Evolutionary conservation across 139 green algal species (phyloP), one percentile per base, ranked within the genome.

Genomic region (Closterium sp.): DNA sequence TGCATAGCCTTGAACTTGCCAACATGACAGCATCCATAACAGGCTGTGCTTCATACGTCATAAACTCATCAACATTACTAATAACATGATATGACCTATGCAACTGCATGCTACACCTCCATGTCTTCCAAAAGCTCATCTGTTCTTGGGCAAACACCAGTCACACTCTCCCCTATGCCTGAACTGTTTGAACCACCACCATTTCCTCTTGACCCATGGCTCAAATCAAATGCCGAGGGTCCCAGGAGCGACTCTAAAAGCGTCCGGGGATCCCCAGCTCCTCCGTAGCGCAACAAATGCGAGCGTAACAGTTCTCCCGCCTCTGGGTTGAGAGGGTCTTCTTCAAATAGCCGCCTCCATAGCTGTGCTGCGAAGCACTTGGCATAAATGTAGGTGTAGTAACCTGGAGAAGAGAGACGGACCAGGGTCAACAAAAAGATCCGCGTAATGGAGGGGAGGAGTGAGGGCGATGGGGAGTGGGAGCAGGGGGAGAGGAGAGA

Each of bases 311-410:
- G 9, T 10, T 91, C 86, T 66, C 91, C 91, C 23, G 91, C 91
- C 31, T 93, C 91, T n/a, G 31, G 19, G 25, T 91, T 91, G 25
- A 91, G 86, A 31, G 91, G 38, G 88, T 97, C 95, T 1, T 87
- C 92, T 21, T 86, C 91, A 19, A 97, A 93, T n/a, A 94, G 87
- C 30, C 88, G 84, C 21, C 94, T 8, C 97, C 97, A 98, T 0
- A 97, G 84, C 5, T 92, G 81, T 0, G 95, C 92, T 0, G 96
- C 92, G 83, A 98, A 93, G 90, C 92, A 96, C 21, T 96, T 90
- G 8, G 96, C 96, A 85, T 97, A 98, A 3, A 97, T 87, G 91
- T 98, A 98, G 30, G 89, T 92, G 94, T 98, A 98, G 93, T 98
- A 98, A 28, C 86, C 86, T 93, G 90, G 21, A 33, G 12, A 85